Percentiles rank a stretch among this genome's conserved stretches.
phyloP scores from a whole-genome alignment of 2,329 filamentous ascomycete genomes.

The Cordyceps javanica region DNA sequence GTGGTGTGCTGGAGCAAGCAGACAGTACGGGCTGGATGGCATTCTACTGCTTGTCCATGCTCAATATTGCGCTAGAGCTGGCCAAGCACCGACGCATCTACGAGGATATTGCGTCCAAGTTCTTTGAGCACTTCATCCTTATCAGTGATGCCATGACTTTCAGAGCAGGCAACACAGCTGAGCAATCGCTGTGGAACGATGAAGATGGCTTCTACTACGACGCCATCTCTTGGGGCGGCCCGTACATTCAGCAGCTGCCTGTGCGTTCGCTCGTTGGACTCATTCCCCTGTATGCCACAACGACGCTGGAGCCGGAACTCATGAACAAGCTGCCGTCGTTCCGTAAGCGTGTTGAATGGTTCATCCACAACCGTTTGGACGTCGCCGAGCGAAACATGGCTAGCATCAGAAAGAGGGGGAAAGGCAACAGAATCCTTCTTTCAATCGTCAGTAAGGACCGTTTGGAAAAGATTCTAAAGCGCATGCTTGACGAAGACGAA shows the following conservation, averaged over 20 bases:
- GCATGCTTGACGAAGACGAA: conserved; percentile 91
- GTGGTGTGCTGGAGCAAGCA: conserved; percentile 88
- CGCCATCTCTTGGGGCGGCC: conserved; percentile 92
- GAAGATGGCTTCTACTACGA: conserved; percentile 98
- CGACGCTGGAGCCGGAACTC: conserved; percentile 88
- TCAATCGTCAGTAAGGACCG: conserved; percentile 90
- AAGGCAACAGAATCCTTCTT: conserved; percentile 79
- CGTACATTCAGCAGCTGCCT: conserved; percentile 87
- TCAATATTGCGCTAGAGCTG: conserved; percentile 92
- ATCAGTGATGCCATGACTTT: conserved; percentile 97
- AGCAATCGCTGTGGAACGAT: conserved; percentile 91
- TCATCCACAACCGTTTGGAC: conserved; percentile 80
- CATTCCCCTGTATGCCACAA: conserved; percentile 86
- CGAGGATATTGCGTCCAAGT: conserved; percentile 95
- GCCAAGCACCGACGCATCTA: conserved; percentile 93
- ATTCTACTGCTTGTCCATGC: conserved; percentile 93
- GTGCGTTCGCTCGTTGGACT: conserved; percentile 88
- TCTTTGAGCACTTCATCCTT: conserved; percentile 97
- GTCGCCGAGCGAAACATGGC: conserved; percentile 91
- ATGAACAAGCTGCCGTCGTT: conserved; percentile 88
- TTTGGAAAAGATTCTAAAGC: conserved; percentile 78
- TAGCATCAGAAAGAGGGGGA: conserved; percentile 83
- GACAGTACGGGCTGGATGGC: conserved; percentile 99
- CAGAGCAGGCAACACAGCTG: conserved; percentile 60
- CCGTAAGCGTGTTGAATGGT: conserved; percentile 91